phyloP scores from a whole-genome alignment of 225 moss, liverwort and hornwort genomes.

The Pseudoscleropodium purum region DNA sequence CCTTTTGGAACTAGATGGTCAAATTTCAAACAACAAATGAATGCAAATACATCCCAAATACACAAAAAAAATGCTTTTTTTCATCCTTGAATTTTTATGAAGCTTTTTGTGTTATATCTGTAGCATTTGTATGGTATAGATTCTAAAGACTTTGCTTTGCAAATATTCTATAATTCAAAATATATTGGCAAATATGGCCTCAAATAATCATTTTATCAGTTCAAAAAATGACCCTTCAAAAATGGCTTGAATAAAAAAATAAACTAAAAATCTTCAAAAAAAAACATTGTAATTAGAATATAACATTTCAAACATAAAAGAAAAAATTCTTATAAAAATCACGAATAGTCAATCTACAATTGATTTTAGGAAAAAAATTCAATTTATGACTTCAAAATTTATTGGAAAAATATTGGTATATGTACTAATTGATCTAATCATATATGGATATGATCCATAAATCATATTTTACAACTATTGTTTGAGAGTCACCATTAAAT shows the following conservation, averaged over 20 bases:
- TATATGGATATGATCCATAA: background rate
- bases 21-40: background rate
- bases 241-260: background rate
- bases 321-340: background rate
- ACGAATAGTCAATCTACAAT: background rate
- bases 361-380: fast-evolving
- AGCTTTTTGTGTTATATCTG: background rate
- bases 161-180: background rate
- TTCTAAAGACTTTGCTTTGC: background rate
- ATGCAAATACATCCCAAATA: background rate
- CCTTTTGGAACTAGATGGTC: fast-evolving
- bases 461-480: background rate
- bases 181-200: fast-evolving
- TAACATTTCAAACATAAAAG: fast-evolving
- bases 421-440: fast-evolving
- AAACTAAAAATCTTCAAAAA: too few species aligned
- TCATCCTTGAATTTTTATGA: fast-evolving
- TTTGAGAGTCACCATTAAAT: too few species aligned
- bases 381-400: background rate
- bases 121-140: background rate
- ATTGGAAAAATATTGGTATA: background rate
- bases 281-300: background rate
- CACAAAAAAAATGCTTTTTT: background rate
- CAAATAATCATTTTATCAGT: fast-evolving
- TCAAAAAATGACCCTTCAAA: too few species aligned